A percentile compares a stretch with the other conserved stretches of the same genome.
Conservation (phyloP, 1,284 basidiomycete genomes). For the Xerocomus minutiporus region DNA sequence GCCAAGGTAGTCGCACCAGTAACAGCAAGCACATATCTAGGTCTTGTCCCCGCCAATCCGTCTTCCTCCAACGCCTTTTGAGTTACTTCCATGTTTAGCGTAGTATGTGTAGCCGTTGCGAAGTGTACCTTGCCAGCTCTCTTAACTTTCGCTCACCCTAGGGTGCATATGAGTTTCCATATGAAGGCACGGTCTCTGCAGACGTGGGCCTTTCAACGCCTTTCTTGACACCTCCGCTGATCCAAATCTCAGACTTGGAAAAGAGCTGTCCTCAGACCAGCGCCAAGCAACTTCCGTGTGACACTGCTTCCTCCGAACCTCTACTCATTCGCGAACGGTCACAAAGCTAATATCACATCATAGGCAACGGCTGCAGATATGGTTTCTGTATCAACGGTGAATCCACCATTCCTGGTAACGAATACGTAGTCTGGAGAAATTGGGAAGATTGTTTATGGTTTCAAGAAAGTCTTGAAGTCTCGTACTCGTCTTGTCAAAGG, state of each 20-base stretch:
- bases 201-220: slow-evolving; percentile 21
- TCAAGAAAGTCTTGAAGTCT: slow-evolving; percentile 61
- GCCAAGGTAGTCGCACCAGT: slow-evolving; percentile 1
- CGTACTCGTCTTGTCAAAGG: slow-evolving; percentile 64
- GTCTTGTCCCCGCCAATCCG: not conserved
- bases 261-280: slow-evolving; percentile 53
- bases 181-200: slow-evolving; percentile 9
- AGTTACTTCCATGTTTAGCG: not conserved
- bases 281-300: slow-evolving; percentile 31
- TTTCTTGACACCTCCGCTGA: slow-evolving; percentile 4
- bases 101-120: slow-evolving; percentile 10
- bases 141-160: slow-evolving; percentile 2
- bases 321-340: not conserved
- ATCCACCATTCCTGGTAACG: slow-evolving; percentile 33
- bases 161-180: not conserved
- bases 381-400: slow-evolving; percentile 51
- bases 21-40: not conserved
- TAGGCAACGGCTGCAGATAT: slow-evolving; percentile 54
- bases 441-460: slow-evolving; percentile 79
- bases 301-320: no score
- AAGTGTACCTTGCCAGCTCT: not conserved
- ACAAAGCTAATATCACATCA: not conserved
- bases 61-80: not conserved
- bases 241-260: slow-evolving; percentile 41
- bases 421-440: slow-evolving; percentile 69